These are phyloP conservation scores for Conringia planisiliqua DNA, from an alignment of 345 rosid species.

Conservation along the genomic window DNA sequence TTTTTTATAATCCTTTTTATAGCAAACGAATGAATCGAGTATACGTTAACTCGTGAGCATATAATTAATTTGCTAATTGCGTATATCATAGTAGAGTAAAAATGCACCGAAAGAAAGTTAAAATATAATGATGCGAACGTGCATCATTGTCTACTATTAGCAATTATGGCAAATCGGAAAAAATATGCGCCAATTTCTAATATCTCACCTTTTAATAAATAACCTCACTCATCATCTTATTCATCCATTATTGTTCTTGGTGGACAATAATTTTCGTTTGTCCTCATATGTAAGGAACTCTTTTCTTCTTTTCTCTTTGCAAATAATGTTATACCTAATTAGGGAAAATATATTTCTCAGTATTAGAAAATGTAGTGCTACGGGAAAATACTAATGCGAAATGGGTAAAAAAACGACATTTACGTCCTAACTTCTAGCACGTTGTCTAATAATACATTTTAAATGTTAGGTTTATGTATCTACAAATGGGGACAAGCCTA, in stretches of 20 bases:
- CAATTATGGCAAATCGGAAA: slow-evolving; percentile 26
- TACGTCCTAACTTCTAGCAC: background rate
- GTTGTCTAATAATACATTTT: background rate
- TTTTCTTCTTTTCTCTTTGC: background rate
- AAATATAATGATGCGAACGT: slow-evolving; percentile 25
- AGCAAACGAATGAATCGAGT: background rate
- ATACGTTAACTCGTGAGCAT: slow-evolving; percentile 23
- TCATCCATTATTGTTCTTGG: slow-evolving; percentile 33
- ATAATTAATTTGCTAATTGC: slow-evolving; percentile 25
- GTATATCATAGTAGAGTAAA: background rate
- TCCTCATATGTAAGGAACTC: slow-evolving; percentile 18
- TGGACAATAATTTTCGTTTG: slow-evolving; percentile 28
- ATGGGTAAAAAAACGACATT: background rate
- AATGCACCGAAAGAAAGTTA: slow-evolving; percentile 26
- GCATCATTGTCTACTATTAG: slow-evolving; percentile 27
- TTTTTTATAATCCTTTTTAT: background rate
- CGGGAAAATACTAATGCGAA: background rate
- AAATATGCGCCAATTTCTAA: background rate
- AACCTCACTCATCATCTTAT: slow-evolving; percentile 21
- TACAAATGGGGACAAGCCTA: background rate
- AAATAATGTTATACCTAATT: background rate
- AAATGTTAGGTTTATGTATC: background rate
- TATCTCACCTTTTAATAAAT: slow-evolving; percentile 19
- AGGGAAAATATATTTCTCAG: background rate
- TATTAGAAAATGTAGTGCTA: background rate